Base-by-base conservation (phyloP, 2,329 filamentous ascomycete species). In the Pestalotiopsis sp. region DNA sequence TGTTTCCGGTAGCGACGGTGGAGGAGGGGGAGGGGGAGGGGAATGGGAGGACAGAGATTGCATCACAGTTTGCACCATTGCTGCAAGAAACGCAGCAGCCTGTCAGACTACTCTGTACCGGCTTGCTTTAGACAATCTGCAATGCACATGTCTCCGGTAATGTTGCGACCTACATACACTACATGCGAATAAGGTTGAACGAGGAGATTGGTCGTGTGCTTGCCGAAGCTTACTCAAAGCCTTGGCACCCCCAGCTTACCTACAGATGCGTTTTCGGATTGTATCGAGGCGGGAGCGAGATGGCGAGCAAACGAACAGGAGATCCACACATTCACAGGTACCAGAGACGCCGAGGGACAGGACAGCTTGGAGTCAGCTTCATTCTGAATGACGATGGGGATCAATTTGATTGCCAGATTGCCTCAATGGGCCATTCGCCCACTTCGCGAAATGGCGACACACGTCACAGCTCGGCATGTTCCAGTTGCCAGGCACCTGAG, bases 391-490 rank as follows among this genome's bases (percentile, higher is more conserved):
- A 52, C 45, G n/a, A 52, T 52, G 45, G 20, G 17, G 45, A 20
- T 17, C 45, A 52, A n/a, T 52, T 52, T 52, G 45, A 52, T 52
- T 52, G 45, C 45, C 20, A 17, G 45, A 52, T 52, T 52, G 45
- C 45, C 45, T 52, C 17, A 9, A 52, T n/a, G 45, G 20, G 20
- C n/a, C 11, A n/a, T 52, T 52, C 45, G 45, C 45, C 45, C n/a
- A 52, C 45, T 52, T 52, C 45, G 45, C 45, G 45, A 52, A 52
- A 52, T 52, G 23, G 57, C 27, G 25, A 64, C 27, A 64, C 61
- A 64, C 61, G 61, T 64, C 61, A 64, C 61, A 49, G 61, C 39
- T 64, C 61, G 61, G 61, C 38, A 64, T 17, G n/a, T 31, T 64
- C 61, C 61, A 64, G 31, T 36, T 36, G 31, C 31, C 31, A 36